These are phyloP conservation scores for Talaromyces nanjingensis DNA, from an alignment of 495 filamentous ascomycete species.

Conservation along the genomic window DNA sequence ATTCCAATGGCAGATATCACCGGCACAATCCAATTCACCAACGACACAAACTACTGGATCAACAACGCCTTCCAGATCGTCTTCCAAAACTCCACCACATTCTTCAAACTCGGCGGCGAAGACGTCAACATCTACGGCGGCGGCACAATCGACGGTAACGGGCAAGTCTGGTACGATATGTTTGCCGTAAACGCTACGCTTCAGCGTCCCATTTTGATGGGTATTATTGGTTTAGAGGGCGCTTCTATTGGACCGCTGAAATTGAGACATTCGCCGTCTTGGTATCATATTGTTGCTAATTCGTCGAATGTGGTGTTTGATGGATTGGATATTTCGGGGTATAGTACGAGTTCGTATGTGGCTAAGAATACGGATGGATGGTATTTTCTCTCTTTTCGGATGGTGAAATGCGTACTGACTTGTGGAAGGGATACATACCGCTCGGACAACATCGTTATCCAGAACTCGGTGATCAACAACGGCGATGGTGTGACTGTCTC, in stretches of 20 bases:
- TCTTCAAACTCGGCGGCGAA: conserved; percentile 62
- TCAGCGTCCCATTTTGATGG: conserved; percentile 54
- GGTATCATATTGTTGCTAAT: conserved; percentile 63
- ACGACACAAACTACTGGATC: conserved; percentile 64
- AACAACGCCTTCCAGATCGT: conserved; percentile 49
- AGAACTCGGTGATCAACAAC: conserved; percentile 62
- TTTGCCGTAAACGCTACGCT: conserved; percentile 48
- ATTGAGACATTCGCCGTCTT: conserved; percentile 58
- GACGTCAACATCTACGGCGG: conserved; percentile 64
- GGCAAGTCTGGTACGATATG: conserved; percentile 64
- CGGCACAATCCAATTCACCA: conserved; percentile 51
- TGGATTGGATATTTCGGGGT: conserved; percentile 56
- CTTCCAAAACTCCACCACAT: conserved; percentile 61
- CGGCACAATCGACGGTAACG: conserved; percentile 58
- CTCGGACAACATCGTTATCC: conserved; percentile 54
- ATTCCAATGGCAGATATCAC: conserved; percentile 36
- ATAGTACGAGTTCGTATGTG: conserved; percentile 40
- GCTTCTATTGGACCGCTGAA: conserved; percentile 55
- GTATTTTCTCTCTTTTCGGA: conserved; percentile 16
- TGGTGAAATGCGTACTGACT: neutral
- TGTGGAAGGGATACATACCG: conserved; percentile 52
- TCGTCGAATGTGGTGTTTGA: conserved; percentile 59
- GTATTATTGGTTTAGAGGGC: conserved; percentile 55
- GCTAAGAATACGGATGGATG: conserved; percentile 67
- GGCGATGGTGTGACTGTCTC: conserved; percentile 45